phyloP scores from a whole-genome alignment of 192 early-diverging fungal species.

The Entomortierella lignicola region DNA sequence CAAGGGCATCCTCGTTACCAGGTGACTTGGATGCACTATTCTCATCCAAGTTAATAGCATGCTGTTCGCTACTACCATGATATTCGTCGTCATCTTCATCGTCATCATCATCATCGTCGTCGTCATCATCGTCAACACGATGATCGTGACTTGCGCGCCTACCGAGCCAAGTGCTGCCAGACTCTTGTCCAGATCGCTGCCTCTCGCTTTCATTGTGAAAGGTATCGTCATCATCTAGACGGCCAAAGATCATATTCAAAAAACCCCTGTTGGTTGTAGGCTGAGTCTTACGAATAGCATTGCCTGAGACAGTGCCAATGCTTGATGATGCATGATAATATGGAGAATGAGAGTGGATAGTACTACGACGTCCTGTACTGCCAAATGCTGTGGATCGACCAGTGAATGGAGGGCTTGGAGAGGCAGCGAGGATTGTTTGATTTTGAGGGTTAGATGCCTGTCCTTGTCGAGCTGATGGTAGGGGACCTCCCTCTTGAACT shows the following conservation, averaged over 20 bases:
- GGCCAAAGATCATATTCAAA: constrained; percentile 47
- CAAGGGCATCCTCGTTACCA: background rate
- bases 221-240: constrained; percentile 19
- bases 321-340: background rate
- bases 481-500: background rate
- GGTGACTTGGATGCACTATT: background rate
- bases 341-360: background rate
- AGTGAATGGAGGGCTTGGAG: background rate
- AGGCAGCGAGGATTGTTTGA: background rate
- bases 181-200: constrained; percentile 36
- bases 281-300: constrained; percentile 8
- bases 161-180: constrained; percentile 26
- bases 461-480: background rate
- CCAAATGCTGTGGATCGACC: background rate
- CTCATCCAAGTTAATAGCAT: background rate
- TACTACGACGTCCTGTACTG: background rate
- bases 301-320: background rate
- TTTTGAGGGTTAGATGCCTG: background rate
- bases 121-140: constrained; percentile 37
- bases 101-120: constrained; percentile 40
- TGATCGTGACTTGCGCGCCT: constrained; percentile 25
- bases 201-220: constrained; percentile 13
- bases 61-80: background rate
- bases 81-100: constrained; percentile 21
- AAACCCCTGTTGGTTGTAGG: constrained; percentile 25